Evolutionary conservation across 768 basidiomycete genomes (phyloP), one percentile per base, ranked within the genome.

Genomic region (Lyophyllum atratum): DNA sequence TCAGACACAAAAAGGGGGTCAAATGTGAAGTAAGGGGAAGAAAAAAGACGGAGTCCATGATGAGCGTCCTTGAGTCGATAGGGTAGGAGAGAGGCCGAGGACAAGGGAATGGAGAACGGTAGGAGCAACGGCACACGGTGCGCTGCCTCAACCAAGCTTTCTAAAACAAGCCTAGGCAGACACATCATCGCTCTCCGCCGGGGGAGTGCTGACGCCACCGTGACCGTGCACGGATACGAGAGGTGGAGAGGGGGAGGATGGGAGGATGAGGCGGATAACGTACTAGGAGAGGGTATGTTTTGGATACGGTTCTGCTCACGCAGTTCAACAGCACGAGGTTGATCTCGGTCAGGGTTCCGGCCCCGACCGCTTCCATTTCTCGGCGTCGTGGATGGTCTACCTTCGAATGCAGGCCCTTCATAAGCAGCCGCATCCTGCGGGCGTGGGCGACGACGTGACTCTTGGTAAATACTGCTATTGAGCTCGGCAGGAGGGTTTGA

Each of bases 241-340:
- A 58, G 74, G 71, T 66, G 76, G 66, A 72, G 70, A 70, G 64
- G 73, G 71, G 68, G 70, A 70, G 62, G 60, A 67, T 68, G 73
- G 69, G 63, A 79, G 70, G 63, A 79, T 72, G 79, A 82, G 77
- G 81, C 79, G 75, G 80, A 83, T 74, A 84, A 85, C 83, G 84
- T 85, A 85, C 84, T 84, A 70, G 77, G 69, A 75, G 77, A 62
- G 64, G 74, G 68, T 70, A 72, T 70, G 71, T 66, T 70, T 68
- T 66, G 66, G 57, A 63, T 67, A 60, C 72, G 71, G 59, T 65
- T 64, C 56, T 67, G 61, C 58, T 70, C 69, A 49, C 64, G 69
- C 55, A 64, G 57, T 40, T 72, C 68, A 34, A 60, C 26, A 31
- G 51, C 61, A 49, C 62, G 69, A 50, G 62, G 49, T 17, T 62